Conservation (phyloP, 2,329 filamentous ascomycete species). For the Epicoccum sorghinum region DNA sequence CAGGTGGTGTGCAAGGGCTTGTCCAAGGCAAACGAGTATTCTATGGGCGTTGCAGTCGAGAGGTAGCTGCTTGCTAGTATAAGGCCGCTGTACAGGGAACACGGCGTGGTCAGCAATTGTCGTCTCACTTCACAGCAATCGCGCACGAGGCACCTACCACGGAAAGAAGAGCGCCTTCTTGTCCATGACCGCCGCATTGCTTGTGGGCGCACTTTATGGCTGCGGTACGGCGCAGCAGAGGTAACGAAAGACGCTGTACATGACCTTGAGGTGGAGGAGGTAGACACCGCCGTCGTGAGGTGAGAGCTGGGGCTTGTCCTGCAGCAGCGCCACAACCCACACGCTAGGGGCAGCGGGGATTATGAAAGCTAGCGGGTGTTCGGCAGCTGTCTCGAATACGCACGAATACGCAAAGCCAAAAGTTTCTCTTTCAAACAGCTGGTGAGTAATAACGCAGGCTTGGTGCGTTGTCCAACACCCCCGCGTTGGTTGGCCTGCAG, state of each 20-base stretch:
- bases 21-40: conserved; percentile 45
- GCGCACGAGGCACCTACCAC: conserved; percentile 30
- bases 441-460: not conserved
- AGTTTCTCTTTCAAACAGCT: not conserved
- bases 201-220: conserved; percentile 25
- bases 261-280: conserved; percentile 7
- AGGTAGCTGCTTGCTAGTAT: conserved; percentile 43
- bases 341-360: conserved; percentile 20
- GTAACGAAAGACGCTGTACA: conserved; percentile 18
- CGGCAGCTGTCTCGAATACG: conserved; percentile 17
- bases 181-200: conserved; percentile 45
- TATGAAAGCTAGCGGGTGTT: conserved; percentile 9
- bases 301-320: conserved; percentile 13
- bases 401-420: conserved; percentile 7
- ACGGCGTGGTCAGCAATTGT: conserved; percentile 24
- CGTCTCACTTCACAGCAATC: not conserved
- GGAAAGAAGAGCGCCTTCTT: conserved; percentile 45
- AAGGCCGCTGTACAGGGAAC: conserved; percentile 37
- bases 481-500: not conserved
- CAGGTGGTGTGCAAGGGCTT: conserved; percentile 44
- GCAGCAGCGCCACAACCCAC: conserved; percentile 19
- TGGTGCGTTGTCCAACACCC: not conserved
- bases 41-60: conserved; percentile 34
- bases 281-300: conserved; percentile 9
- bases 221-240: conserved; percentile 31